A percentile compares a stretch with the other conserved stretches of the same genome.
These are phyloP conservation scores for Penicillium argentinense DNA, from an alignment of 495 filamentous ascomycete species.

Conservation along the genomic window DNA sequence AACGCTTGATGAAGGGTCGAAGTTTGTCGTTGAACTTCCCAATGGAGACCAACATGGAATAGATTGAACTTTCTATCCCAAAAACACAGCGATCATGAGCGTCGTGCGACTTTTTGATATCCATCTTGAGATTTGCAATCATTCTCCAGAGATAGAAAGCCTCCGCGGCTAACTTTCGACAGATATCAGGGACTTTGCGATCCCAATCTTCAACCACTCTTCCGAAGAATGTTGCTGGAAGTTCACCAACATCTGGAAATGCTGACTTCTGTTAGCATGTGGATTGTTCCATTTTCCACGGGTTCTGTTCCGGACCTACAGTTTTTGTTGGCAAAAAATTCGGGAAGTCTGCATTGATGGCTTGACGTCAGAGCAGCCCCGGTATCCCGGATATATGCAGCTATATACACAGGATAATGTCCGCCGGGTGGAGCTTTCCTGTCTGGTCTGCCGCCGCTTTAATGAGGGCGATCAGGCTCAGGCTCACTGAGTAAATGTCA, in stretches of 20 bases:
- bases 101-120: not conserved
- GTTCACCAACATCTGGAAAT: not conserved
- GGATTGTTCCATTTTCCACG: not conserved
- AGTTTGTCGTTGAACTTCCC: conserved; percentile 7
- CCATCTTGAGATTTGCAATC: conserved; percentile 14
- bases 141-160: conserved; percentile 20
- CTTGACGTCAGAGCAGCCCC: conserved; percentile 21
- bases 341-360: conserved; percentile 15
- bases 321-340: conserved; percentile 1
- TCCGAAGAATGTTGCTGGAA: not conserved
- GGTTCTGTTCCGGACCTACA: not conserved
- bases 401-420: too few relatives aligned
- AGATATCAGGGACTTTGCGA: conserved; percentile 10
- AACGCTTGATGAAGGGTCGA: conserved; percentile 17
- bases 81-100: not conserved
- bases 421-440: too few relatives aligned
- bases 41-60: not conserved
- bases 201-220: conserved; percentile 7
- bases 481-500: too few relatives aligned
- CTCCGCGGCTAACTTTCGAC: conserved; percentile 15
- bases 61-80: not conserved
- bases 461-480: too few relatives aligned
- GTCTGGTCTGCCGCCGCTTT: too few relatives aligned
- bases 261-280: not conserved
- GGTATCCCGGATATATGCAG: conserved; percentile 24